Percentiles rank a stretch among this genome's conserved stretches.
These are phyloP conservation scores for Pseudohyphozyma bogoriensis DNA, from an alignment of 768 basidiomycete genomes.

Conservation along the genomic window DNA sequence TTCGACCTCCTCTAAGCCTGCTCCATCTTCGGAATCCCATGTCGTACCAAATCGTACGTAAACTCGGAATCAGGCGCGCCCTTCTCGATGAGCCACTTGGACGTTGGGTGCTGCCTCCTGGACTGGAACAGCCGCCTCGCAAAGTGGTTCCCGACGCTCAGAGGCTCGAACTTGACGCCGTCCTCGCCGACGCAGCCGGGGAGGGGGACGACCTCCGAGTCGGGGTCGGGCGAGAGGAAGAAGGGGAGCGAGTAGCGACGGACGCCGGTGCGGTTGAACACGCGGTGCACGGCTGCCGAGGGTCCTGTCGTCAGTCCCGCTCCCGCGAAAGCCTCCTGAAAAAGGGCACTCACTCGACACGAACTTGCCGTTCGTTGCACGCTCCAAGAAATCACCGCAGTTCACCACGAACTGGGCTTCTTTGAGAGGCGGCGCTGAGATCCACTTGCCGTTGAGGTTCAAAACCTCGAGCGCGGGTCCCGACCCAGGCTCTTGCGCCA, in stretches of 20 bases:
- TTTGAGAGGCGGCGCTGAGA: neutral
- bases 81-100: too few relatives aligned
- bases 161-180: neutral
- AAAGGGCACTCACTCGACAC: too few relatives aligned
- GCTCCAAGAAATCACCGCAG: constrained; percentile 16
- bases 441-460: constrained; percentile 16
- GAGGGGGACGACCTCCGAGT: constrained; percentile 1
- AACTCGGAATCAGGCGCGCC: too few relatives aligned
- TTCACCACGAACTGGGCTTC: constrained; percentile 13
- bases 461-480: constrained; percentile 14
- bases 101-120: neutral
- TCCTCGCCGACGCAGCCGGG: neutral
- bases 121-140: neutral
- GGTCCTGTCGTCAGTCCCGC: too few relatives aligned
- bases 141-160: constrained; percentile 1
- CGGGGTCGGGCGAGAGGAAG: constrained; percentile 22
- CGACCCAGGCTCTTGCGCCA: constrained; percentile 11
- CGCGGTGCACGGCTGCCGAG: constrained; percentile 23
- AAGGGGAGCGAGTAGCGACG: constrained; percentile 21
- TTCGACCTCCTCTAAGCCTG: too few relatives aligned
- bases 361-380: neutral
- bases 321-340: too few relatives aligned
- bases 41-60: too few relatives aligned
- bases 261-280: constrained; percentile 13
- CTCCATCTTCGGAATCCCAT: too few relatives aligned